These are phyloP conservation scores for Pyricularia grisea DNA, from an alignment of 2,329 filamentous ascomycete species.

Conservation along the genomic window DNA sequence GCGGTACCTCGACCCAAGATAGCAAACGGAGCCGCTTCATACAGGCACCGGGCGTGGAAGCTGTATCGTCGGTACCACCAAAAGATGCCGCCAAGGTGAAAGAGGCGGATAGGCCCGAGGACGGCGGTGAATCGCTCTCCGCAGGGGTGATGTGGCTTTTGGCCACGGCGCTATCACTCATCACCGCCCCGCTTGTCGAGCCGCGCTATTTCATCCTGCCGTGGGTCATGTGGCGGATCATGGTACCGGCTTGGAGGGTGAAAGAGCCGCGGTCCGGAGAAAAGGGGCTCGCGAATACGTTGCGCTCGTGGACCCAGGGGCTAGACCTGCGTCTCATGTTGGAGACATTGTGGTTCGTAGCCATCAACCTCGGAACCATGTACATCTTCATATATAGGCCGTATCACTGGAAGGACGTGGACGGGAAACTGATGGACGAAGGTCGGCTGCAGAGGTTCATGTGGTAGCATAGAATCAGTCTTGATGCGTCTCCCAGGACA, in stretches of 20 bases:
- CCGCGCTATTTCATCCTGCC: conserved; percentile 94
- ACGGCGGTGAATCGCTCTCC: conserved; percentile 19
- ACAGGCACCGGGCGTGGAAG: background rate
- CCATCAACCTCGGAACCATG: conserved; percentile 56
- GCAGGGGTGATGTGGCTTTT: conserved; percentile 50
- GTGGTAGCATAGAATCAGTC: conserved; percentile 48
- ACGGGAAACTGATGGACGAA: conserved; percentile 40
- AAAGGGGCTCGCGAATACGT: background rate
- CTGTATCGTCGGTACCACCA: background rate
- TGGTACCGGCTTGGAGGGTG: conserved; percentile 50
- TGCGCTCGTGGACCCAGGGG: conserved; percentile 7
- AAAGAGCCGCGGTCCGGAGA: background rate
- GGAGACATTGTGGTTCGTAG: conserved; percentile 62
- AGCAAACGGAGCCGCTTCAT: background rate
- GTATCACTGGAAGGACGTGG: conserved; percentile 54
- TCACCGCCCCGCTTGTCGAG: conserved; percentile 88
- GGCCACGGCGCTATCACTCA: conserved; percentile 66
- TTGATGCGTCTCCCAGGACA: background rate
- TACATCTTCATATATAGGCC: conserved; percentile 61
- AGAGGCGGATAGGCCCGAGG: background rate
- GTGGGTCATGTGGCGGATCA: conserved; percentile 85
- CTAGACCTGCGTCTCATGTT: conserved; percentile 38
- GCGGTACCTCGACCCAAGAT: conserved; percentile 10
- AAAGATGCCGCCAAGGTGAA: background rate
- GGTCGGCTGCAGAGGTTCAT: conserved; percentile 67